Evolutionary conservation across 2,329 filamentous ascomycete genomes (phyloP).

Genomic region (Aspergillus sp.): DNA sequence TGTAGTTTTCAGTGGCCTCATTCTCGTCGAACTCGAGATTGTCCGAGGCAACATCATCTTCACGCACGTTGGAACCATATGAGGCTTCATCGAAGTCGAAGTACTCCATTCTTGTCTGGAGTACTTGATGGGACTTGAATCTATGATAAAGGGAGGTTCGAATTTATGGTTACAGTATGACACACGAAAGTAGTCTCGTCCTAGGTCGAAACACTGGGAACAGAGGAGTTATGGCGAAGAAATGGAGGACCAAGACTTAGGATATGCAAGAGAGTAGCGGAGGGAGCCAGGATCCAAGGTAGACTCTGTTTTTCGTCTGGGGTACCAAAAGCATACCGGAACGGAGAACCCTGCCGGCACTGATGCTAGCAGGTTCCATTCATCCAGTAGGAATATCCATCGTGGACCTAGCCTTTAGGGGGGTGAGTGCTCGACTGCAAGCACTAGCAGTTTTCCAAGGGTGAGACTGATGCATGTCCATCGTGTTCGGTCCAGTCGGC

Average conservation of each 20-base stretch:
- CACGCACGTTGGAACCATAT: constrained; percentile 36
- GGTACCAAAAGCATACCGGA: constrained; percentile 7
- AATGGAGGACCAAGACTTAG: constrained; percentile 1
- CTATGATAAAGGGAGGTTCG: background rate
- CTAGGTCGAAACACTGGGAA: background rate
- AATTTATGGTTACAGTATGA: background rate
- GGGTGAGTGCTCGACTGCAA: background rate
- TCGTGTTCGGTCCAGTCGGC: background rate
- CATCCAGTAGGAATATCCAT: background rate
- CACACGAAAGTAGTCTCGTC: background rate
- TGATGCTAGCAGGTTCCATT: background rate
- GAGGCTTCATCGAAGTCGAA: constrained; percentile 52
- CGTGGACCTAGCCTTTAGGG: background rate
- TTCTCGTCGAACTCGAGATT: constrained; percentile 41
- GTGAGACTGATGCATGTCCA: background rate
- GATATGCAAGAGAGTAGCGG: background rate
- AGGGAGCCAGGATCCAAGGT: constrained; percentile 2
- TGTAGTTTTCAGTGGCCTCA: constrained; percentile 39
- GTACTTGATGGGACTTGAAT: background rate
- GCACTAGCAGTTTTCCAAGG: background rate
- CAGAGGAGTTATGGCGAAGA: background rate
- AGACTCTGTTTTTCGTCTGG: constrained; percentile 12
- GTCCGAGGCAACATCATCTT: constrained; percentile 45
- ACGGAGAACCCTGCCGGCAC: background rate
- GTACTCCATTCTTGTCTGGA: constrained; percentile 44